phyloP scores from a whole-genome alignment of 345 rosid species.

The Heritiera littoralis region DNA sequence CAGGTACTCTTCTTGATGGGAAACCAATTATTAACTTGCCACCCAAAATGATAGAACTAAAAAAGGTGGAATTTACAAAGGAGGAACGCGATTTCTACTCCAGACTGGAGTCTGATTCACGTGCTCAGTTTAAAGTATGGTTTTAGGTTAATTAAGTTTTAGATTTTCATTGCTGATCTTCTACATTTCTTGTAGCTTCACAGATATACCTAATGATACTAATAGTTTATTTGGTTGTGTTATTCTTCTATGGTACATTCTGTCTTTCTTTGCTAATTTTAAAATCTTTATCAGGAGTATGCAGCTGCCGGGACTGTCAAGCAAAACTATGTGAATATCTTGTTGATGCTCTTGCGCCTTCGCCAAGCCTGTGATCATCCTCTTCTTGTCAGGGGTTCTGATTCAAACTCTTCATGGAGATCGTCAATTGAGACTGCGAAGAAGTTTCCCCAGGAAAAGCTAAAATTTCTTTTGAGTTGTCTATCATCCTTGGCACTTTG shows the following conservation, averaged over 20 bases:
- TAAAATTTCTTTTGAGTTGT: slow-evolving; percentile 43
- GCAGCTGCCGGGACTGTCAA: slow-evolving; percentile 98
- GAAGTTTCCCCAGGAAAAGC: slow-evolving; percentile 53
- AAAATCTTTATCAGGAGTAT: slow-evolving; percentile 64
- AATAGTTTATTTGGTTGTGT: not conserved
- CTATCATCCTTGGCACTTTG: slow-evolving; percentile 83
- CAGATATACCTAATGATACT: not conserved
- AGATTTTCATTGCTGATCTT: not conserved
- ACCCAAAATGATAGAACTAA: slow-evolving; percentile 69
- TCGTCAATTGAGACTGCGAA: slow-evolving; percentile 62
- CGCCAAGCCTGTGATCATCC: slow-evolving; percentile 99
- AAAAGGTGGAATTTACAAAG: slow-evolving; percentile 77
- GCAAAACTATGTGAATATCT: slow-evolving; percentile 91
- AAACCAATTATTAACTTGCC: slow-evolving; percentile 81
- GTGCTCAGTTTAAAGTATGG: slow-evolving; percentile 79
- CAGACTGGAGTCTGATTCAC: slow-evolving; percentile 77
- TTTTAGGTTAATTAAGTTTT: slow-evolving; percentile 16
- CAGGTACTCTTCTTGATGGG: slow-evolving; percentile 87
- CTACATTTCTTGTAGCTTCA: not conserved
- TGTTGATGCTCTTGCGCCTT: slow-evolving; percentile 96
- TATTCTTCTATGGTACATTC: not conserved
- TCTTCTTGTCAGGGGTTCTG: slow-evolving; percentile 79
- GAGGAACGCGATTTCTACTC: slow-evolving; percentile 89
- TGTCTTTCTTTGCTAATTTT: not conserved
- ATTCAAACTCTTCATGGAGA: slow-evolving; percentile 56